Conservation (phyloP, 768 basidiomycete genomes). For the Boletales sp. region DNA sequence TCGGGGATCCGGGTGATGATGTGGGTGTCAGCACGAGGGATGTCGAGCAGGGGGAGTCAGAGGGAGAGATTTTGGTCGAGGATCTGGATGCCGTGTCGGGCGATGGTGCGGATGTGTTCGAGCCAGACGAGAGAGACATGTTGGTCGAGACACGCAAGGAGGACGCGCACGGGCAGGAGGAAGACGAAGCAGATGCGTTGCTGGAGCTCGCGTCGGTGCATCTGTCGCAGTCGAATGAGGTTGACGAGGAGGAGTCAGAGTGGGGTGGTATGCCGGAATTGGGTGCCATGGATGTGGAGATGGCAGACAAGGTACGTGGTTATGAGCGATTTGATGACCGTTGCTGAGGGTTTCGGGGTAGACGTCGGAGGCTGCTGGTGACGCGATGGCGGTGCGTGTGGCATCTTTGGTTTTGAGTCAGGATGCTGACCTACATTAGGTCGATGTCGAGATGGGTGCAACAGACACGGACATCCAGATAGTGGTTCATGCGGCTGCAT, state of each 20-base stretch:
- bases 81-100: too few species aligned
- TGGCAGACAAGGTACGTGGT: conserved; percentile 10
- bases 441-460: too few species aligned
- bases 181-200: conserved; percentile 17
- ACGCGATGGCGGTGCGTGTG: conserved; percentile 7
- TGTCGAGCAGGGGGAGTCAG: too few species aligned
- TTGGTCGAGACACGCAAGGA: neutral
- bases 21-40: neutral
- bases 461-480: too few species aligned
- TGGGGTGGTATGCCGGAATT: neutral
- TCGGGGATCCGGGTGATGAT: neutral
- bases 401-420: too few species aligned
- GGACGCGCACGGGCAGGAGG: neutral
- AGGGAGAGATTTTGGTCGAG: too few species aligned
- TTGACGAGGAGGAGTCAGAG: neutral
- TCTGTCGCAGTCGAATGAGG: conserved; percentile 3
- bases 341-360: conserved; percentile 5
- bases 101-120: too few species aligned
- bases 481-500: neutral
- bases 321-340: too few species aligned
- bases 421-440: too few species aligned
- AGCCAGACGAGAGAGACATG: too few species aligned
- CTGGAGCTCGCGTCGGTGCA: conserved; percentile 26
- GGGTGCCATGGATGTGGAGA: neutral
- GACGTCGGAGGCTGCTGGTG: neutral